These are phyloP conservation scores for Acacia pycnantha DNA, from an alignment of 331 rosid genomes.

Conservation along the genomic window DNA sequence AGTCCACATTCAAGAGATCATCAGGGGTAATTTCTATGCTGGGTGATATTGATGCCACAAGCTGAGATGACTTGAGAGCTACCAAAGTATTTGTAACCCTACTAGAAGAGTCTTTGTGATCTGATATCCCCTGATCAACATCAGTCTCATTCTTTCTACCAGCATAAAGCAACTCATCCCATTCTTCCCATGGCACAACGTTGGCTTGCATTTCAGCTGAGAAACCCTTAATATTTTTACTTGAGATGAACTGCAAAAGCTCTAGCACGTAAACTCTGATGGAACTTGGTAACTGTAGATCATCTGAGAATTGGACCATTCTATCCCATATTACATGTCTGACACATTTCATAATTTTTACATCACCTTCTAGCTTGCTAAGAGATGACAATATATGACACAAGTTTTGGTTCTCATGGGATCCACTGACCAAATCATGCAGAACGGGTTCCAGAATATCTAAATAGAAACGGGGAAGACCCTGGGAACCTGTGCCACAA, in stretches of 20 bases:
- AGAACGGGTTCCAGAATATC: constrained; percentile 67
- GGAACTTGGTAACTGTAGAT: constrained; percentile 80
- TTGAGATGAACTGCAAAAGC: constrained; percentile 90
- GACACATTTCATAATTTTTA: constrained; percentile 67
- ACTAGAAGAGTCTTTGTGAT: constrained; percentile 64
- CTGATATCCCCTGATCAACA: constrained; percentile 44
- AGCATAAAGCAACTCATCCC: constrained; percentile 66
- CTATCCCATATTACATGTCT: constrained; percentile 82
- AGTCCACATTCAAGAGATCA: constrained; percentile 60
- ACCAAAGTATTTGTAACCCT: constrained; percentile 86
- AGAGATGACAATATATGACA: constrained; percentile 72
- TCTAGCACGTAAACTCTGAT: constrained; percentile 80
- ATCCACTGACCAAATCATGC: constrained; percentile 60
- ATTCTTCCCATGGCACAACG: constrained; percentile 87
- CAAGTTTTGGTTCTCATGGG: constrained; percentile 69
- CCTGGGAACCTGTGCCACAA: constrained; percentile 41
- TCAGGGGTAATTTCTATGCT: constrained; percentile 70
- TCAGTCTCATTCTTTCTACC: constrained; percentile 47
- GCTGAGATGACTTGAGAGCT: constrained; percentile 93
- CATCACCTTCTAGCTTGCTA: constrained; percentile 83
- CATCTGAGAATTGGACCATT: constrained; percentile 85
- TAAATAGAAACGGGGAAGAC: constrained; percentile 75
- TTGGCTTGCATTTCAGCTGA: constrained; percentile 63
- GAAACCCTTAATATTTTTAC: constrained; percentile 72
- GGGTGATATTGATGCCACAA: constrained; percentile 70